phyloP scores from a whole-genome alignment of 2,329 filamentous ascomycete species.

The Aureobasidium sp. region DNA sequence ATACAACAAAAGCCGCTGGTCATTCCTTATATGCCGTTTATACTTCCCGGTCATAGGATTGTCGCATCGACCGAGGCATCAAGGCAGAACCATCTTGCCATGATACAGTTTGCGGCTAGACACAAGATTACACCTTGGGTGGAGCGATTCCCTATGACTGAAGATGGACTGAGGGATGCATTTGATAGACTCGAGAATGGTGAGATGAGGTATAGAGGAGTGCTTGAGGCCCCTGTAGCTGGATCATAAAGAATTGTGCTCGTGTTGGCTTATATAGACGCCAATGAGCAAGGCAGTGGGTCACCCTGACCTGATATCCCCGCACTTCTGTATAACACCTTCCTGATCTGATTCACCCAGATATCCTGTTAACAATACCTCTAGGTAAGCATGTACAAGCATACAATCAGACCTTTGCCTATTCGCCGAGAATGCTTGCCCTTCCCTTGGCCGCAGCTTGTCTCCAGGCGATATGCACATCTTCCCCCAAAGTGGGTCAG shows the following conservation, averaged over 20 bases:
- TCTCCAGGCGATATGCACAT: background rate
- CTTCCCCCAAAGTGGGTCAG: background rate
- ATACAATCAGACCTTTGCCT: background rate
- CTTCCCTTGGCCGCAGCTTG: background rate
- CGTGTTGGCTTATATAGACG: background rate
- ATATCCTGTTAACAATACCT: background rate
- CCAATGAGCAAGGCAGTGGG: too few species aligned
- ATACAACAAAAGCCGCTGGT: slow-evolving; percentile 23
- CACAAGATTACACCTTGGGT: slow-evolving; percentile 35
- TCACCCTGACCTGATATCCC: background rate
- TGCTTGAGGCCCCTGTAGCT: slow-evolving; percentile 17
- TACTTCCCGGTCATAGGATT: slow-evolving; percentile 25
- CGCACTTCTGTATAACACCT: background rate
- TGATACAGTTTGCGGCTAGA: slow-evolving; percentile 36
- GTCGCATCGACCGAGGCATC: slow-evolving; percentile 26
- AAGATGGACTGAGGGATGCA: slow-evolving; percentile 31
- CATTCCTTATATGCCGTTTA: slow-evolving; percentile 27
- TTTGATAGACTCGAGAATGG: slow-evolving; percentile 33
- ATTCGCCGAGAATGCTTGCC: background rate
- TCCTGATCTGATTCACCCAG: background rate
- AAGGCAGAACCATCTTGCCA: slow-evolving; percentile 26
- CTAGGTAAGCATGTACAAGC: background rate
- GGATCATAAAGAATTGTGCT: too few species aligned
- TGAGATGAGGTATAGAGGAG: slow-evolving; percentile 38
- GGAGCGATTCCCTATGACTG: slow-evolving; percentile 35